Evolutionary conservation across 768 basidiomycete genomes (phyloP).

Genomic region (Collybia nuda): DNA sequence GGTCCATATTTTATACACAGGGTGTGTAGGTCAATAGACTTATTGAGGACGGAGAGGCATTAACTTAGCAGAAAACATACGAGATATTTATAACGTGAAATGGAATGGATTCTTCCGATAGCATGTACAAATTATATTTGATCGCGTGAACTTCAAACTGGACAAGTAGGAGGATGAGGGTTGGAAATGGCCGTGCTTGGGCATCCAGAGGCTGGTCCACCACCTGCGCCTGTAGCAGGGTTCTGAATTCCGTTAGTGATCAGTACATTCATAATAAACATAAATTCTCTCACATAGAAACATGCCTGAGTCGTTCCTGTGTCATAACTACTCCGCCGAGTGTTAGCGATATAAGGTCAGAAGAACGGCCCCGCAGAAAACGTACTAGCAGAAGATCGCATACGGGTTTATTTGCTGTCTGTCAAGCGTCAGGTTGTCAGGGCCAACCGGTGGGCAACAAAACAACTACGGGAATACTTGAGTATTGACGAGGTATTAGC

Average conservation of each 20-base stretch:
- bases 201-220: not conserved
- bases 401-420: not conserved
- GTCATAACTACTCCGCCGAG: not conserved
- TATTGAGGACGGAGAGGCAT: no score
- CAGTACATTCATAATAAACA: not conserved
- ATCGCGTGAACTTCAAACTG: not conserved
- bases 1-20: no score
- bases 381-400: constrained; percentile 3
- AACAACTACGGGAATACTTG: not conserved
- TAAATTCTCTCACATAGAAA: constrained; percentile 1
- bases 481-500: not conserved
- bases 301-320: not conserved
- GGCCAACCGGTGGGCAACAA: not conserved
- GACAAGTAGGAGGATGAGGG: constrained; percentile 4
- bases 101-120: no score
- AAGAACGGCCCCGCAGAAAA: no score
- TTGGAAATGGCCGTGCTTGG: not conserved
- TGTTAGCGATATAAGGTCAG: not conserved
- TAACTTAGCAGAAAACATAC: no score
- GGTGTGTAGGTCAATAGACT: no score
- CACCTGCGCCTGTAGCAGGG: not conserved
- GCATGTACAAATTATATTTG: no score
- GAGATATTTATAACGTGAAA: no score
- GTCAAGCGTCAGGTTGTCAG: not conserved
- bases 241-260: not conserved